Evolutionary conservation across 345 rosid genomes (phyloP), one percentile per base, ranked within the genome.

Genomic region (Gossypium longicalyx): DNA sequence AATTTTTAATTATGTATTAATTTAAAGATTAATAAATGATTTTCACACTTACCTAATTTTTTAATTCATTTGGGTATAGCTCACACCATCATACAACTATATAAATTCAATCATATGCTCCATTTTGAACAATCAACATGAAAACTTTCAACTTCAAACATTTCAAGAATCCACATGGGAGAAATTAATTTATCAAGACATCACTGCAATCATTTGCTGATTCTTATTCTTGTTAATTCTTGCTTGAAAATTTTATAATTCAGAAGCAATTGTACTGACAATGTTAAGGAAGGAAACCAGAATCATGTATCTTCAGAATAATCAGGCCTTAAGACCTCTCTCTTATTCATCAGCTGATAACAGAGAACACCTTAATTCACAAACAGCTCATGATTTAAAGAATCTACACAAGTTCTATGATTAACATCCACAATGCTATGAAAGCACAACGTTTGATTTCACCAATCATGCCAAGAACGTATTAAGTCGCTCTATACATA

Each of bases 71-170:
- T 29, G 34, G 34, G 34, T 29, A 29, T 29, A 29, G 38, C 38
- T 29, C 38, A 29, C 38, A 29, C 38, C 38, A 29, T 4, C 38
- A 29, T 4, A 3, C 41, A 34, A 34, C 41, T 34, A 34, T 34
- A 34, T 34, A 34, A 34, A 34, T 34, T 34, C 41, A 34, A 34
- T 34, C 41, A 5, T 34, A 34, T 34, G 41, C 7, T 34, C 41
- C 41, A 34, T 34, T 64, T 3, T 65, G 34, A 59, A 52, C 34
- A 20, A 82, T 64, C 52, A 45, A 78, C 41, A 47, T 68, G 63
- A 44, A 49, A 27, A 19, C 45, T 17, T 69, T 51, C 59, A 25
- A 16, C 20, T 49, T 69, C 58, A 68, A 19, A 43, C 44, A 20
- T 44, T 44, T 44, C n/a, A 27, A 9, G 45, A 69, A 69, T 9